These are phyloP conservation scores for Verticillium isaacii DNA, from an alignment of 2,329 filamentous ascomycete genomes.

Conservation along the genomic window DNA sequence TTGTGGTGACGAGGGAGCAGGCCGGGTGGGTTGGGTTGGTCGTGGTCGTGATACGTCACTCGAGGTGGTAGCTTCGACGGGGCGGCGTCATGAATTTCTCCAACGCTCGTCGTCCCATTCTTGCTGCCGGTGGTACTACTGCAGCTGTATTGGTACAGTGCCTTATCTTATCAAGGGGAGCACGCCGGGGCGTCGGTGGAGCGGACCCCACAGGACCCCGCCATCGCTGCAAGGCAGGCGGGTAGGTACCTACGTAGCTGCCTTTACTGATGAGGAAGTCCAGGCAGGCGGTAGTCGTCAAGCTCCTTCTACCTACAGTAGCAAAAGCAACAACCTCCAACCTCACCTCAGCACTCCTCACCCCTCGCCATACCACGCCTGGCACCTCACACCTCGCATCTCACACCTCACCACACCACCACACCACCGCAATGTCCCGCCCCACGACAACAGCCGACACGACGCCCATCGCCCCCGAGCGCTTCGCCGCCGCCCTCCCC, in stretches of 20 bases:
- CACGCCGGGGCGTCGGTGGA: background rate
- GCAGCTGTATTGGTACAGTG: too few species aligned
- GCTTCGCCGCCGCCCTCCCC: slow-evolving; percentile 63
- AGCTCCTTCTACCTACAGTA: background rate
- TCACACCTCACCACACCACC: background rate
- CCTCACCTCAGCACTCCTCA: background rate
- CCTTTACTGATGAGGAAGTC: background rate
- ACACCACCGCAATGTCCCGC: background rate
- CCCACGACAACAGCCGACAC: slow-evolving; percentile 41
- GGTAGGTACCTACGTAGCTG: too few species aligned
- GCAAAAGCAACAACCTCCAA: background rate
- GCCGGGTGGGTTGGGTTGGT: background rate
- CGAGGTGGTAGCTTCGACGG: background rate
- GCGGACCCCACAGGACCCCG: background rate
- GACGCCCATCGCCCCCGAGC: slow-evolving; percentile 53
- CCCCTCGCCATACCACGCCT: background rate
- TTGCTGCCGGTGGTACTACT: too few species aligned
- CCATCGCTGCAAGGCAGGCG: background rate
- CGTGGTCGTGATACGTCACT: background rate
- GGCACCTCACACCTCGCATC: background rate
- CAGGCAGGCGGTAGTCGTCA: background rate
- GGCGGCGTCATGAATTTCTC: background rate
- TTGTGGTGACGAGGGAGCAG: background rate
- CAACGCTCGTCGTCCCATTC: background rate
- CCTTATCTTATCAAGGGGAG: background rate